Conservation (phyloP, 2,329 filamentous ascomycete species). For the Aureobasidium vineae region DNA sequence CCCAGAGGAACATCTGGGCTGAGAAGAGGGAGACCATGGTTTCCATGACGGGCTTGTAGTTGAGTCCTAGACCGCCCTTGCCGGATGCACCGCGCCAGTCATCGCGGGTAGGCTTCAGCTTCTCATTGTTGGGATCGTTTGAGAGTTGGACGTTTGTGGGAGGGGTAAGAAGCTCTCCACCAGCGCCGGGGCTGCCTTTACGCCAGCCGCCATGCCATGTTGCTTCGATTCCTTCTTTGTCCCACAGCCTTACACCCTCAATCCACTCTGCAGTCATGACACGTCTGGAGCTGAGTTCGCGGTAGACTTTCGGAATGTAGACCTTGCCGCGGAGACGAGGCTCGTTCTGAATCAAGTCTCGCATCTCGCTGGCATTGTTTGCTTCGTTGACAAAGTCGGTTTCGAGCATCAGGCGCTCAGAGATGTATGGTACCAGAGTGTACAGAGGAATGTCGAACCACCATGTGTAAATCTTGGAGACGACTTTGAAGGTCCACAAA, state of each 20-base stretch:
- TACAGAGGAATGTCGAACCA: constrained; percentile 95
- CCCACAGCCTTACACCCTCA: constrained; percentile 89
- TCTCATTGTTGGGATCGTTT: constrained; percentile 55
- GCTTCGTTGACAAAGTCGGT: constrained; percentile 95
- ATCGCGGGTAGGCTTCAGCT: constrained; percentile 75
- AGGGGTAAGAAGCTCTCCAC: constrained; percentile 61
- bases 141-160: constrained; percentile 42
- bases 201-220: constrained; percentile 77
- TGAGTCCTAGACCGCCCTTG: constrained; percentile 79
- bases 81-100: constrained; percentile 71
- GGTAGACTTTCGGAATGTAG: constrained; percentile 82
- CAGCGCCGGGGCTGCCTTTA: constrained; percentile 73
- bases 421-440: constrained; percentile 86
- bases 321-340: constrained; percentile 73
- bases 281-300: constrained; percentile 75
- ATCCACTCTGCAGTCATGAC: constrained; percentile 98
- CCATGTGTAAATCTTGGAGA: constrained; percentile 76
- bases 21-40: constrained; percentile 96
- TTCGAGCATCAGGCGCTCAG: constrained; percentile 85
- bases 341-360: constrained; percentile 70
- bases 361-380: constrained; percentile 82
- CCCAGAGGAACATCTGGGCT: constrained; percentile 98
- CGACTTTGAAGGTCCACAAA: constrained; percentile 88
- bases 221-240: constrained; percentile 75
- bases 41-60: constrained; percentile 84